Evolutionary conservation across 2,329 filamentous ascomycete genomes (phyloP).

Genomic region (Phialophora macrospora): DNA sequence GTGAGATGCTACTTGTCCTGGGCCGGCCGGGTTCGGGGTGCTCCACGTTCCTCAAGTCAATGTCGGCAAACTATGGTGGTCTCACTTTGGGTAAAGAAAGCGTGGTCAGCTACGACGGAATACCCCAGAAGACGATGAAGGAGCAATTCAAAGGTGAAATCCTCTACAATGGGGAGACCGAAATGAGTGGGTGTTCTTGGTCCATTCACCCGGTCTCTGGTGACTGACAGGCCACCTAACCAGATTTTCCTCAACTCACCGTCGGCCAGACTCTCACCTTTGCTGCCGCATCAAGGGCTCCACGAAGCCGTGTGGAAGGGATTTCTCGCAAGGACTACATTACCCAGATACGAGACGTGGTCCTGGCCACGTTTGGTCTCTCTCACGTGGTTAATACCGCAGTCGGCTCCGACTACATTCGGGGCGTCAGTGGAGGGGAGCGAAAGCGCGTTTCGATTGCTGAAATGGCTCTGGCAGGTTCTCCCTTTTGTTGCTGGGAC

Average conservation of each 20-base stretch:
- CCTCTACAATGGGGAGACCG: constrained; percentile 84
- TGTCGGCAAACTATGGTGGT: constrained; percentile 78
- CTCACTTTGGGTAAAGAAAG: constrained; percentile 72
- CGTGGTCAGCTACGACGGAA: constrained; percentile 76
- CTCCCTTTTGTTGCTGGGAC: constrained; percentile 49
- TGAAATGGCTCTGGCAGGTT: constrained; percentile 54
- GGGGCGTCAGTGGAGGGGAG: constrained; percentile 66
- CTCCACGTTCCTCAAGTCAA: constrained; percentile 71
- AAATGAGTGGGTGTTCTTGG: constrained; percentile 53
- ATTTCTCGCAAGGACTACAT: constrained; percentile 49
- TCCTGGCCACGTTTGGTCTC: constrained; percentile 53
- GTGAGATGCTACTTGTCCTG: constrained; percentile 72
- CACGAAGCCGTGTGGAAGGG: constrained; percentile 45
- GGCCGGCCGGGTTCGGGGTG: constrained; percentile 72
- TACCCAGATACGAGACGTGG: constrained; percentile 50
- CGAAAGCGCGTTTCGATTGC: constrained; percentile 66
- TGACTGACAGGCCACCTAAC: too few species aligned
- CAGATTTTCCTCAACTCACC: constrained; percentile 74
- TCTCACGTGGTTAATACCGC: constrained; percentile 59
- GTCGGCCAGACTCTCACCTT: constrained; percentile 64
- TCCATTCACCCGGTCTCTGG: too few species aligned
- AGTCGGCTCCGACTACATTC: constrained; percentile 61
- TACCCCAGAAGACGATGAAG: constrained; percentile 57
- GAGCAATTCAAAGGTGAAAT: constrained; percentile 80
- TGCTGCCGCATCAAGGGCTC: constrained; percentile 60